Evolutionary conservation across 352 stramenopile genomes (phyloP).

Genomic region (Pseudoperonospora humuli): DNA sequence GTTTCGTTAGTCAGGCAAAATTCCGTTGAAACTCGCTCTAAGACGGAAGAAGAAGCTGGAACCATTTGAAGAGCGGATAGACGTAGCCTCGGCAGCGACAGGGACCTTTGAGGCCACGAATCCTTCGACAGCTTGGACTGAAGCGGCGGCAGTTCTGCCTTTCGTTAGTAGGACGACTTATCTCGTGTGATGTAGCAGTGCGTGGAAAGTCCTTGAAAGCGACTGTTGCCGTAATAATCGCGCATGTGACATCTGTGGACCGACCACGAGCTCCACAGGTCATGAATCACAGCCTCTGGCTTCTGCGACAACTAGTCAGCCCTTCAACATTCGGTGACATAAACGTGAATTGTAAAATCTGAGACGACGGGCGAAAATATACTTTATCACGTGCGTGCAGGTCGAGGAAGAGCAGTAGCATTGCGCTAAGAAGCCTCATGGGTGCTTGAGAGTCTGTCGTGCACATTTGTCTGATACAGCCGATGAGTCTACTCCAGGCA

Average conservation of each 20-base stretch:
- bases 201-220: too few relatives aligned
- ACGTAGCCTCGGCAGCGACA: not conserved
- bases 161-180: too few relatives aligned
- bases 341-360: too few relatives aligned
- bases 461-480: too few relatives aligned
- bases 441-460: too few relatives aligned
- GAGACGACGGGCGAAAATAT: not conserved
- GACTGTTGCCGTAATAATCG: too few relatives aligned
- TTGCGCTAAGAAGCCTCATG: too few relatives aligned
- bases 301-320: not conserved
- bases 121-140: slow-evolving; percentile 15
- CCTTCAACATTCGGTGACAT: not conserved
- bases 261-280: not conserved
- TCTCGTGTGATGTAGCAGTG: too few relatives aligned
- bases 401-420: not conserved
- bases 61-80: slow-evolving; percentile 28
- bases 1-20: slow-evolving; percentile 16
- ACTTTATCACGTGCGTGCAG: not conserved
- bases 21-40: slow-evolving; percentile 24
- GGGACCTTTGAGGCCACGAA: slow-evolving; percentile 22
- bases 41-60: slow-evolving; percentile 17
- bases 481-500: too few relatives aligned
- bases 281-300: not conserved
- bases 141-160: too few relatives aligned
- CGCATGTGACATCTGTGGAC: not conserved